Evolutionary conservation across 73 alveolate species (phyloP).

Genomic region (Tetrahymena elliotti): DNA sequence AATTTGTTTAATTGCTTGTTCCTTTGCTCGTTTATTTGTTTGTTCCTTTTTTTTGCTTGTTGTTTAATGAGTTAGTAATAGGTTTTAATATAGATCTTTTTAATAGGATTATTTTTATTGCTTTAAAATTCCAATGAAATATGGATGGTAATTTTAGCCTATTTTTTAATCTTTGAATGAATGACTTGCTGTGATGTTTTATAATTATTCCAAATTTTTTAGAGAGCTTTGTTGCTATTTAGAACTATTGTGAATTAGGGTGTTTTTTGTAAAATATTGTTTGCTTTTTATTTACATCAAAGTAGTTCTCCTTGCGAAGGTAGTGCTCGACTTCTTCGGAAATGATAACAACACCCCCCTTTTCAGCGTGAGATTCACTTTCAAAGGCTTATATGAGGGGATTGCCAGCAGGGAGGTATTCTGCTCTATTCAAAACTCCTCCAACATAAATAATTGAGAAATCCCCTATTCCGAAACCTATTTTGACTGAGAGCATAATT

Average conservation of each 20-base stretch:
- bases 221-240: no score
- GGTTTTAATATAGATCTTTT: neutral
- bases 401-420: constrained; percentile 83
- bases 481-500: constrained; percentile 51
- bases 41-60: neutral
- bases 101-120: neutral
- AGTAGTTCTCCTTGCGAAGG: constrained; percentile 23
- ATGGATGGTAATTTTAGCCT: neutral
- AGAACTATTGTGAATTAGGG: no score
- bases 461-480: constrained; percentile 90
- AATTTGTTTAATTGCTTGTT: no score
- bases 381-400: constrained; percentile 81
- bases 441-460: constrained; percentile 87
- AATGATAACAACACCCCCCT: constrained; percentile 84
- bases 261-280: no score
- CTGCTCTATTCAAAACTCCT: constrained; percentile 89
- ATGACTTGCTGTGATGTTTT: no score
- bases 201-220: no score
- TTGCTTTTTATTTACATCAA: neutral
- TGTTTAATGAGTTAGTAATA: neutral
- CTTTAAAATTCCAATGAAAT: neutral
- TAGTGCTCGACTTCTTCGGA: constrained; percentile 69
- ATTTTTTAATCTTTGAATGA: no score
- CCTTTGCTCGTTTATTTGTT: neutral
- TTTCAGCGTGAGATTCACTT: constrained; percentile 79